Base-by-base conservation (phyloP, 441 rosid genomes). In the Pelargonium cotyledonis region DNA sequence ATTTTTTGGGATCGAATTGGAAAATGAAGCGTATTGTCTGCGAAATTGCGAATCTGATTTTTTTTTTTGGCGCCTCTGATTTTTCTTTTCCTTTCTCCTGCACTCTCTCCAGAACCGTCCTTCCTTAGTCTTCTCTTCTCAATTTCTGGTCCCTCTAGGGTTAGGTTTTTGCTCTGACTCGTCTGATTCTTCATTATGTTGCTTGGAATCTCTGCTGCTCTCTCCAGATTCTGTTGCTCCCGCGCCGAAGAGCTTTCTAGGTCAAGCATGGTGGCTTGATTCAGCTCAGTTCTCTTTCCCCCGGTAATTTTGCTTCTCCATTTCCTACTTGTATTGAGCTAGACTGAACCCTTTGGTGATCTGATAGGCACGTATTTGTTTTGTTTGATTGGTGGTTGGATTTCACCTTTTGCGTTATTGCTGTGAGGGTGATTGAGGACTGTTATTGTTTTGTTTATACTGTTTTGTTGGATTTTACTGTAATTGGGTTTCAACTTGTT, bases 141-240 rank as follows among this genome's bases (percentile, higher is more conserved):
- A 14, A 16, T 35, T 5, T 65, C 72, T 65, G 55, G 16, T 10
- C 55, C 6, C 12, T 29, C 51, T 79, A 76, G 88, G 86, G 85
- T 84, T 81, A 80, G 86, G 86, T 86, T 84, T 84, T 69, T 78
- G 43, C 51, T n/a, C n/a, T n/a, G n/a, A n/a, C n/a, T n/a, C n/a
- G n/a, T 12, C 40, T 8, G 57, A 7, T 23, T 19, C 7, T 10
- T 0, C 11, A 51, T 58, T 62, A 79, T 80, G 81, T 66, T 74
- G 63, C 78, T 62, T 26, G 29, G 29, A 26, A 26, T 26, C 29
- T 26, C 29, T n/a, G 65, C 31, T 60, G 44, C 66, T 71, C 66
- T 43, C 74, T 60, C 8, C 58, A 65, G 69, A 70, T 72, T 68
- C 41, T 31, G 58, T 35, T 66, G 69, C 70, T 67, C 70, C 66